These are phyloP conservation scores for Artemisia argyi DNA, from an alignment of 129 eudicot species.

Conservation along the genomic window DNA sequence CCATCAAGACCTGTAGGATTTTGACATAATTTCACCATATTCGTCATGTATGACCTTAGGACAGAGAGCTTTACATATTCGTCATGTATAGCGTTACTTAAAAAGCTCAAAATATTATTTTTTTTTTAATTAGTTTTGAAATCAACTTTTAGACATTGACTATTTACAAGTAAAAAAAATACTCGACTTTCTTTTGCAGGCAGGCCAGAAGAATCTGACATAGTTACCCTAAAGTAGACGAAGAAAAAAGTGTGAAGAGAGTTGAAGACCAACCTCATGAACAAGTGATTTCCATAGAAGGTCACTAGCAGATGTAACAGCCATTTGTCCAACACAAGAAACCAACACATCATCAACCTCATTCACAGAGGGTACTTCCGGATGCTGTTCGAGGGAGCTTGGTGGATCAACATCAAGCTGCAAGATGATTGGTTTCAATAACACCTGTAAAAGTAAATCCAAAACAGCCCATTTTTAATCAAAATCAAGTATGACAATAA, in stretches of 20 bases:
- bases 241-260: neutral
- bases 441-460: slow-evolving; percentile 39
- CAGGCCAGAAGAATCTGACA: neutral
- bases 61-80: no score
- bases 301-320: slow-evolving; percentile 87
- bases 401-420: slow-evolving; percentile 81
- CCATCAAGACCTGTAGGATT: slow-evolving; percentile 71
- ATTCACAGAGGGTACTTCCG: slow-evolving; percentile 54
- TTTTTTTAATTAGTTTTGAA: no score
- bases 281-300: slow-evolving; percentile 84
- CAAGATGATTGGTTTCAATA: slow-evolving; percentile 74
- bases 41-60: no score
- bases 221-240: neutral
- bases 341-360: slow-evolving; percentile 84
- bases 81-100: no score
- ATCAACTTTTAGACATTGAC: no score
- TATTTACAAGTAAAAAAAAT: no score
- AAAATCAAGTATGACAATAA: neutral
- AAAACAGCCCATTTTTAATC: neutral
- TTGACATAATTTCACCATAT: no score
- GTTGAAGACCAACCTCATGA: slow-evolving; percentile 57
- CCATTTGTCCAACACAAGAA: slow-evolving; percentile 90
- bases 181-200: neutral
- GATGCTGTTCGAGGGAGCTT: slow-evolving; percentile 46
- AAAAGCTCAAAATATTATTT: no score